A percentile compares a stretch with the other conserved stretches of the same genome.
phyloP scores from a whole-genome alignment of 179 eudicot species.

The Camellia oleifera region DNA sequence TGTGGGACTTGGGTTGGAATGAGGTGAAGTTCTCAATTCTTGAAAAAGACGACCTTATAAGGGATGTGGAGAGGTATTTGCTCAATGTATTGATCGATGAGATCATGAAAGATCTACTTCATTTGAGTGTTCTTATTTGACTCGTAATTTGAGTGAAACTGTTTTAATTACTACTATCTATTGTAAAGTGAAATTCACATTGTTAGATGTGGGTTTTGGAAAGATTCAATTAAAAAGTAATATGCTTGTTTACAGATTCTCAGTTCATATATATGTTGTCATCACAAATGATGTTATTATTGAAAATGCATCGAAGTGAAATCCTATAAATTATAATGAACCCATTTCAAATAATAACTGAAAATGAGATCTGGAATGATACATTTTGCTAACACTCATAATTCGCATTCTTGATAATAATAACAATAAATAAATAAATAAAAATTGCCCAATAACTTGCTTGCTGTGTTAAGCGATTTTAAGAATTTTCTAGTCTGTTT shows the following conservation, averaged over 20 bases:
- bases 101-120: constrained; percentile 39
- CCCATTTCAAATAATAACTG: too few relatives aligned
- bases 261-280: neutral
- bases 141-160: neutral
- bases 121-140: constrained; percentile 17
- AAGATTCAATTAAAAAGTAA: neutral
- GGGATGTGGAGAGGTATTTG: constrained; percentile 55
- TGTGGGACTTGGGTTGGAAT: constrained; percentile 96
- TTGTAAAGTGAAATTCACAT: neutral
- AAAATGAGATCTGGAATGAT: too few relatives aligned
- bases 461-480: too few relatives aligned
- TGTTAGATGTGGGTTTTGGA: neutral
- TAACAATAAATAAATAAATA: too few relatives aligned
- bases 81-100: constrained; percentile 60
- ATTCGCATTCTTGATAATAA: too few relatives aligned
- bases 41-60: constrained; percentile 53
- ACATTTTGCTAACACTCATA: too few relatives aligned
- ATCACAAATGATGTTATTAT: neutral
- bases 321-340: too few relatives aligned
- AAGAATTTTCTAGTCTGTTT: too few relatives aligned
- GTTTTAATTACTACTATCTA: neutral
- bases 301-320: too few relatives aligned
- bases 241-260: neutral
- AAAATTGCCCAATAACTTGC: too few relatives aligned
- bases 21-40: constrained; percentile 33